Conservation (phyloP, 2,329 filamentous ascomycete species). For the Cladosporium sp. region DNA sequence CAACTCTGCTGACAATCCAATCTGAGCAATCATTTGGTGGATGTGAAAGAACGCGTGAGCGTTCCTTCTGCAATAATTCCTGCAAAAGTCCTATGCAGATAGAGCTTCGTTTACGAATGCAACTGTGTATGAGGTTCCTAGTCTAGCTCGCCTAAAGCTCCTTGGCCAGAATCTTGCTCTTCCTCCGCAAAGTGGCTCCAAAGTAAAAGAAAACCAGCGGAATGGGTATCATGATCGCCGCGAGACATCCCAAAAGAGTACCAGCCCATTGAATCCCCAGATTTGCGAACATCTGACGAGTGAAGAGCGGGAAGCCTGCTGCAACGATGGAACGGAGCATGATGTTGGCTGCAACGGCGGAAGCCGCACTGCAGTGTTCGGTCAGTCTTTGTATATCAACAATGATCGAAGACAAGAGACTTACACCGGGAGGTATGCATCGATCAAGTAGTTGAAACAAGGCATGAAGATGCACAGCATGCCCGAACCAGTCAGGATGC, state of each 20-base stretch:
- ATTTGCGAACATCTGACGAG: conserved; percentile 9
- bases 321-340: conserved; percentile 11
- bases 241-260: conserved; percentile 8
- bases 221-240: conserved; percentile 10
- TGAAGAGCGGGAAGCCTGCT: conserved; percentile 9
- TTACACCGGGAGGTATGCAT: conserved; percentile 36
- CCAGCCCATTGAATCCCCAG: conserved; percentile 12
- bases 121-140: no score
- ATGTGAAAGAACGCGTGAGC: no score
- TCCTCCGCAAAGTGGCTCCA: conserved; percentile 1
- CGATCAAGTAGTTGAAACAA: conserved; percentile 31
- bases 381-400: not conserved
- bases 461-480: conserved; percentile 21
- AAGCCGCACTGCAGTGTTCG: conserved; percentile 1
- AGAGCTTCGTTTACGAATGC: no score
- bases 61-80: no score
- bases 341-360: conserved; percentile 11
- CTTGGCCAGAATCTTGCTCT: conserved; percentile 3
- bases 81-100: no score
- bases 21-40: no score
- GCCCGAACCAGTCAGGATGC: conserved; percentile 20
- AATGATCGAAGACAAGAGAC: conserved; percentile 2
- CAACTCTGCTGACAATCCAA: no score
- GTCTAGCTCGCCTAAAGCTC: no score
- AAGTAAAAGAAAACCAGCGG: conserved; percentile 6